phyloP scores from a whole-genome alignment of 2,329 filamentous ascomycete genomes.

The Cercospora sp. region DNA sequence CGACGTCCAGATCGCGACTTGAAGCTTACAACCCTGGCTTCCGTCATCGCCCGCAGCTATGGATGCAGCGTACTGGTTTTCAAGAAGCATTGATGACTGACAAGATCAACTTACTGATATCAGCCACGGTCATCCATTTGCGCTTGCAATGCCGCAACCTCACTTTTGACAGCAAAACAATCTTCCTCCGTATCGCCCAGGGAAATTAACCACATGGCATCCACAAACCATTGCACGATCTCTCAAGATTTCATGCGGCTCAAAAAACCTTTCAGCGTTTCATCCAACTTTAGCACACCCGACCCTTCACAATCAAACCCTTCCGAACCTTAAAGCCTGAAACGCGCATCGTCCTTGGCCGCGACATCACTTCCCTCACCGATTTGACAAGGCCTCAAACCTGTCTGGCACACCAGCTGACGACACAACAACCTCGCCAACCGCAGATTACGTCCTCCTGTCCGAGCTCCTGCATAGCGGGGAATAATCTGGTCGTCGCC shows the following conservation, averaged over 20 bases:
- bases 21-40: background rate
- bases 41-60: background rate
- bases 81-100: background rate
- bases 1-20: background rate
- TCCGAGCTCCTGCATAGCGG: background rate
- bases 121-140: background rate
- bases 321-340: constrained; percentile 6
- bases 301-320: background rate
- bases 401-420: constrained; percentile 10
- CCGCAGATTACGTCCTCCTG: constrained; percentile 9
- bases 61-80: background rate
- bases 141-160: background rate
- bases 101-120: background rate
- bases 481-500: background rate
- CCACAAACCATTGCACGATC: background rate
- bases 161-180: background rate
- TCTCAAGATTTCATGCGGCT: background rate
- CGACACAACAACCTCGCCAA: constrained; percentile 6
- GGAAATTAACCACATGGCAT: background rate
- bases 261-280: background rate
- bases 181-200: background rate
- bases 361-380: constrained; percentile 1
- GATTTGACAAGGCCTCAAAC: constrained; percentile 4
- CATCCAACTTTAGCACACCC: constrained; percentile 1
- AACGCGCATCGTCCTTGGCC: constrained; percentile 7